Base-by-base conservation (phyloP, 108 stramenopile species). In the Thalassiosira profunda region DNA sequence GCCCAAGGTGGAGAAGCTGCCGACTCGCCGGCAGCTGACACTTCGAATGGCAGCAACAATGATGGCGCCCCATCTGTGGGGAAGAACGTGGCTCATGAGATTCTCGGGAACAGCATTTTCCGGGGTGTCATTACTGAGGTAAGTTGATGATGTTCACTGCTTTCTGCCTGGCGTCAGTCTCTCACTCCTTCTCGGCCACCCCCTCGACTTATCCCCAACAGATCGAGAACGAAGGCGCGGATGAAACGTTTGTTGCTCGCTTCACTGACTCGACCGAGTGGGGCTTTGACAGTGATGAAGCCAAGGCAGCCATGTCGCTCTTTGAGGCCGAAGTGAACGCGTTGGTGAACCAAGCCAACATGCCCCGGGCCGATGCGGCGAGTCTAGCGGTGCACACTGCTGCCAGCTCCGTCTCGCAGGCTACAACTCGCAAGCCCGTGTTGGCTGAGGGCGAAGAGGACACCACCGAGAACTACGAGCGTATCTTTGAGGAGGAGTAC, bases 401-500 rank as follows among this genome's bases (percentile, higher is more conserved):
- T 6, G 44, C 17, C 23, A 35, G 21, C n/a, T 21, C 45, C 5
- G 17, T 7, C 18, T 25, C 18, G 24, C 31, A 62, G 49, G 15
- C n/a, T 5, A 35, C 11, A 36, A 26, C 47, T 31, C 74, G 64
- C 42, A 18, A 30, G n/a, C 74, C 64, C 29, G 31, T 66, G 15
- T 40, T 74, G 14, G 38, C 31, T 14, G 58, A 59, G n/a, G 74
- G 34, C 21, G 74, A 74, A 52, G 64, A 57, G 20, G 49, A 67
- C 15, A 54, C 43, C 23, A 48, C 72, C 5, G 63, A 65, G 33
- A 41, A 65, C 20, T 66, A 60, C 54, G 74, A 74, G 42, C 38
- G 42, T 20, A 59, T 74, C 17, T 74, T 66, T 26, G 74, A 74
- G 38, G 74, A 74, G 12, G 41, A 49, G 14, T 74, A 23, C 23